Evolutionary conservation across 2,329 filamentous ascomycete genomes (phyloP).

Genomic region (Ophiostoma australiae): DNA sequence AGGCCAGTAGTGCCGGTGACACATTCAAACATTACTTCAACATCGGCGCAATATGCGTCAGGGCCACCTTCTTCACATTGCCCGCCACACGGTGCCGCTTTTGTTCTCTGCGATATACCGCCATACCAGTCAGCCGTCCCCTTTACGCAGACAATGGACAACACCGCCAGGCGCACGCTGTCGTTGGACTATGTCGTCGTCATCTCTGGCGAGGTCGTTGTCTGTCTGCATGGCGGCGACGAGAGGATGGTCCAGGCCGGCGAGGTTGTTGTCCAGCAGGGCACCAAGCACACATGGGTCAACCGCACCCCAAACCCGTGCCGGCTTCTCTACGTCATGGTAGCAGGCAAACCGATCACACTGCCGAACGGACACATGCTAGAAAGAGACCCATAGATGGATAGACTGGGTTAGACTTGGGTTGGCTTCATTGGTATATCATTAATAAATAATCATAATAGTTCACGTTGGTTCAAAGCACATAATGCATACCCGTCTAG

Average conservation of each 20-base stretch:
- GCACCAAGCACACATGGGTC: constrained; percentile 43
- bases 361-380: not conserved
- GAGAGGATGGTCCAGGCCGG: constrained; percentile 37
- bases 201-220: not conserved
- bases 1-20: not conserved
- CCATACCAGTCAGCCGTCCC: not conserved
- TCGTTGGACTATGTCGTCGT: not conserved
- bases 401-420: not conserved
- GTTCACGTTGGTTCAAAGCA: not conserved
- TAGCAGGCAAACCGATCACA: not conserved
- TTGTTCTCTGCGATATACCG: not conserved
- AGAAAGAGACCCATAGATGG: not conserved
- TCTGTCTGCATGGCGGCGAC: constrained; percentile 31
- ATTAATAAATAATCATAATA: not conserved
- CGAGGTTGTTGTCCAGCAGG: constrained; percentile 41
- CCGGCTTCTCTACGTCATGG: constrained; percentile 38
- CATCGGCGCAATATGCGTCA: not conserved
- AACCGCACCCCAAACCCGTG: constrained; percentile 39
- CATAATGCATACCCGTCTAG: too few species aligned
- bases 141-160: not conserved
- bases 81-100: not conserved
- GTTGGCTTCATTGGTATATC: not conserved
- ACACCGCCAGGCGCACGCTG: not conserved
- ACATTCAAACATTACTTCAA: not conserved
- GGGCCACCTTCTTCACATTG: not conserved